These are phyloP conservation scores for Inga leiocalycina DNA, from an alignment of 306 rosid species.

Conservation along the genomic window DNA sequence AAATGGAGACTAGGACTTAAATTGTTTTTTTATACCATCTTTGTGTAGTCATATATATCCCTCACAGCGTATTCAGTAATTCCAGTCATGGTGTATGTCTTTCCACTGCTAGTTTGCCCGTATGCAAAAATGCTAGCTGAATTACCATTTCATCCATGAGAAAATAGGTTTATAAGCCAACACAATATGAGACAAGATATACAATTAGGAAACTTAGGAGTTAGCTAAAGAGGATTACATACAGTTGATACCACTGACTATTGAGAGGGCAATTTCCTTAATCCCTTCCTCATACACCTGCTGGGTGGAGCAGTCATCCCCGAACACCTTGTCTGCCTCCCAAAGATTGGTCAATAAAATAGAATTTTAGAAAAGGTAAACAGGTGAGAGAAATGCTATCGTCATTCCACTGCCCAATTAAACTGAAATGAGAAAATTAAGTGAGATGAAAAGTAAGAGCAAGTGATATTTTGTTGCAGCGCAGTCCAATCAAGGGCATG, in stretches of 20 bases:
- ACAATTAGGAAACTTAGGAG: slow-evolving; percentile 29
- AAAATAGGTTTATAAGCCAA: background rate
- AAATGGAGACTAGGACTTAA: background rate
- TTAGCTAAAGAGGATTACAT: slow-evolving; percentile 39
- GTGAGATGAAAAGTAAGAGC: background rate
- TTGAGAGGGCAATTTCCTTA: slow-evolving; percentile 84
- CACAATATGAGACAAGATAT: background rate
- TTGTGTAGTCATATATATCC: slow-evolving; percentile 70
- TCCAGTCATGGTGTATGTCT: slow-evolving; percentile 93
- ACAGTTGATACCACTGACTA: slow-evolving; percentile 86
- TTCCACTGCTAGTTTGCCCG: slow-evolving; percentile 98
- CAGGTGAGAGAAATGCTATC: background rate
- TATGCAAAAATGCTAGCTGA: slow-evolving; percentile 89
- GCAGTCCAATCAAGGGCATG: background rate
- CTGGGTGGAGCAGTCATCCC: slow-evolving; percentile 54
- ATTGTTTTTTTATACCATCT: slow-evolving; percentile 49
- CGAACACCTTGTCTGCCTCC: slow-evolving; percentile 77
- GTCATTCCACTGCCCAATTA: background rate
- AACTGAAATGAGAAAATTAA: background rate
- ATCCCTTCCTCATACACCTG: slow-evolving; percentile 80
- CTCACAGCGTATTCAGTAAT: slow-evolving; percentile 68
- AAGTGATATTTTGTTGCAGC: background rate
- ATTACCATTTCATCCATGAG: slow-evolving; percentile 24
- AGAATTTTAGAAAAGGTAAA: background rate
- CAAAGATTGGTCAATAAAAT: slow-evolving; percentile 17